These are phyloP conservation scores for Myriosclerotinia curreyana DNA, from an alignment of 2,329 filamentous ascomycete species.

Conservation along the genomic window DNA sequence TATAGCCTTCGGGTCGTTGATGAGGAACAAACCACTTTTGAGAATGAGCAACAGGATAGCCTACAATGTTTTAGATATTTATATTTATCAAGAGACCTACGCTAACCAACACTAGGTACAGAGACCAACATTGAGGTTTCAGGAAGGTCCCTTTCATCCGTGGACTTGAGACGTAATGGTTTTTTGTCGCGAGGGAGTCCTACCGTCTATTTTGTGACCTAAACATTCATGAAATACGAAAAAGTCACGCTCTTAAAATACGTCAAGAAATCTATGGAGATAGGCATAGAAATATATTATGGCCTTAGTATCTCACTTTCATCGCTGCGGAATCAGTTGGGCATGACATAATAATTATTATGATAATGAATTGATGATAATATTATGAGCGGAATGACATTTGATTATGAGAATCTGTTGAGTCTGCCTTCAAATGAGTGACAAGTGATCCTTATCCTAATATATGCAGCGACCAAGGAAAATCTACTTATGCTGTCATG, in stretches of 20 bases:
- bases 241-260: no score
- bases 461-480: not conserved
- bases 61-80: not conserved
- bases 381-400: not conserved
- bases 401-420: not conserved
- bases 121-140: not conserved
- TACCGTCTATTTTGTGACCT: not conserved
- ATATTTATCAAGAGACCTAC: not conserved
- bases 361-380: slow-evolving; percentile 1
- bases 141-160: no score
- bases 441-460: not conserved
- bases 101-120: not conserved
- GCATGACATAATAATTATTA: not conserved
- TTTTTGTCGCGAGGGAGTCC: not conserved
- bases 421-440: not conserved
- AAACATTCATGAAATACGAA: not conserved
- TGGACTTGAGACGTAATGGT: not conserved
- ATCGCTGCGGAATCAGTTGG: not conserved
- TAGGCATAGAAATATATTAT: not conserved
- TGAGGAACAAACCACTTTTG: slow-evolving; percentile 60
- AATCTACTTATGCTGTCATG: not conserved
- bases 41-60: slow-evolving; percentile 13
- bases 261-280: not conserved
- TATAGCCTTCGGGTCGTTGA: slow-evolving; percentile 84
- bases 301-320: not conserved